Conservation (phyloP, 2,329 filamentous ascomycete genomes). For the Septoria linicola region DNA sequence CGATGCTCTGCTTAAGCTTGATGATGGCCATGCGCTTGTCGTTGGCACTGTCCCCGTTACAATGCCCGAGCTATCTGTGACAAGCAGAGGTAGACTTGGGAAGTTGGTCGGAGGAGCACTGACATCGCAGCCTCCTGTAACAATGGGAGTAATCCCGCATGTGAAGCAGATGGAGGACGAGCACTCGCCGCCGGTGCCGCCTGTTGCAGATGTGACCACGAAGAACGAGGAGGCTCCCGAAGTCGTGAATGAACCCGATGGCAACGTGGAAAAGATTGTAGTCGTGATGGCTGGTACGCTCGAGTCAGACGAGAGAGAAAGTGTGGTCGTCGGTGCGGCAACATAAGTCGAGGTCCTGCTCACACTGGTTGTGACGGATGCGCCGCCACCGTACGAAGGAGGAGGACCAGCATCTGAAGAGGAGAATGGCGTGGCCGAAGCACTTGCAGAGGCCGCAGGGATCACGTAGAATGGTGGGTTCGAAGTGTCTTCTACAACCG, state of each 20-base stretch:
- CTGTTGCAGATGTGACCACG: conserved; percentile 20
- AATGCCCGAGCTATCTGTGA: background rate
- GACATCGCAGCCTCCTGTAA: conserved; percentile 1
- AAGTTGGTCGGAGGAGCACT: background rate
- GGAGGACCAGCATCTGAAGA: background rate
- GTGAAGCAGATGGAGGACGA: conserved; percentile 29
- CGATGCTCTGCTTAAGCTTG: background rate
- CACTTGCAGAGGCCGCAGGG: conserved; percentile 19
- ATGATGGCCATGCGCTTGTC: too few relatives aligned
- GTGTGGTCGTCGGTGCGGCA: conserved; percentile 4
- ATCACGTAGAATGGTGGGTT: conserved; percentile 21
- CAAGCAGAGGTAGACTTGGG: background rate
- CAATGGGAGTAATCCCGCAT: conserved; percentile 31
- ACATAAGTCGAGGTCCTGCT: conserved; percentile 2
- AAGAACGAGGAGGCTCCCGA: conserved; percentile 22
- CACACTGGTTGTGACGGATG: conserved; percentile 22
- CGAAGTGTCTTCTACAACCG: conserved; percentile 15
- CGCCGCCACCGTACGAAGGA: conserved; percentile 1
- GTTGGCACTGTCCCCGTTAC: background rate
- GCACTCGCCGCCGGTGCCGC: conserved; percentile 14
- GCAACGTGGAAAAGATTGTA: conserved; percentile 21
- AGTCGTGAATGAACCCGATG: conserved; percentile 22
- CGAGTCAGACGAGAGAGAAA: background rate
- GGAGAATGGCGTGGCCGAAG: background rate
- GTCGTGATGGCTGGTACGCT: conserved; percentile 15